Conservation (phyloP, 1,139 yeast species). For the Yamadazyma atlantica region DNA sequence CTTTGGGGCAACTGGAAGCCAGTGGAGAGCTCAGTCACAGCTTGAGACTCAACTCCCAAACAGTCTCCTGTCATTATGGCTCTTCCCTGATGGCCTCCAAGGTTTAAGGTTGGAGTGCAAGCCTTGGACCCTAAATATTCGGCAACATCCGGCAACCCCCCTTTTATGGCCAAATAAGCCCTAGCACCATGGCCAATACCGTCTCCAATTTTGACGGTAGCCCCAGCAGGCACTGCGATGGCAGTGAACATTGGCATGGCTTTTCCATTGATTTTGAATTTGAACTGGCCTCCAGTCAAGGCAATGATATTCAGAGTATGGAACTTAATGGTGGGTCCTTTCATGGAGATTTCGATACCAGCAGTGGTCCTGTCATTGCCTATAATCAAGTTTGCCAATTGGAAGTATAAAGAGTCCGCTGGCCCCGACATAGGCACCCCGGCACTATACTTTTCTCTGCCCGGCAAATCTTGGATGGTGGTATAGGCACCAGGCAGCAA, state of each 20-base stretch:
- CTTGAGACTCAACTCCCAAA: slow-evolving; percentile 1
- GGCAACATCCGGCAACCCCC: slow-evolving; percentile 8
- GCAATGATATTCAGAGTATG: slow-evolving; percentile 7
- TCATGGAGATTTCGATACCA: slow-evolving; percentile 6
- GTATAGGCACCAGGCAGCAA: slow-evolving; percentile 5
- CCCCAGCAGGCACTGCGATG: slow-evolving; percentile 5
- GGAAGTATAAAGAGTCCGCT: slow-evolving; percentile 5
- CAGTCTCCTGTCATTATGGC: slow-evolving; percentile 7
- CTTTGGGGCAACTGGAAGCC: slow-evolving; percentile 3
- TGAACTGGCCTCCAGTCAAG: slow-evolving; percentile 6
- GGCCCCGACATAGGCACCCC: slow-evolving; percentile 8
- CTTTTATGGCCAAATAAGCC: slow-evolving; percentile 5
- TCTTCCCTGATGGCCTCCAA: slow-evolving; percentile 9
- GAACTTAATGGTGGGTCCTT: slow-evolving; percentile 6
- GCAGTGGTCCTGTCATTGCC: slow-evolving; percentile 6
- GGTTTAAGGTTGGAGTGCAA: slow-evolving; percentile 6
- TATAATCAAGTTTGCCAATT: slow-evolving; percentile 5
- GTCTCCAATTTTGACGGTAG: slow-evolving; percentile 5
- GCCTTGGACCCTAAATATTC: slow-evolving; percentile 6
- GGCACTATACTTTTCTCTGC: slow-evolving; percentile 6
- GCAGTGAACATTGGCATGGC: slow-evolving; percentile 5
- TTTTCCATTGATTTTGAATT: slow-evolving; percentile 5
- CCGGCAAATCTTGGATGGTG: slow-evolving; percentile 9
- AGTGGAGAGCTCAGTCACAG: background rate
- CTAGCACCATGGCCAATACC: slow-evolving; percentile 1